Conservation (phyloP, 2,329 filamentous ascomycete species). For the Pyricularia sp. region DNA sequence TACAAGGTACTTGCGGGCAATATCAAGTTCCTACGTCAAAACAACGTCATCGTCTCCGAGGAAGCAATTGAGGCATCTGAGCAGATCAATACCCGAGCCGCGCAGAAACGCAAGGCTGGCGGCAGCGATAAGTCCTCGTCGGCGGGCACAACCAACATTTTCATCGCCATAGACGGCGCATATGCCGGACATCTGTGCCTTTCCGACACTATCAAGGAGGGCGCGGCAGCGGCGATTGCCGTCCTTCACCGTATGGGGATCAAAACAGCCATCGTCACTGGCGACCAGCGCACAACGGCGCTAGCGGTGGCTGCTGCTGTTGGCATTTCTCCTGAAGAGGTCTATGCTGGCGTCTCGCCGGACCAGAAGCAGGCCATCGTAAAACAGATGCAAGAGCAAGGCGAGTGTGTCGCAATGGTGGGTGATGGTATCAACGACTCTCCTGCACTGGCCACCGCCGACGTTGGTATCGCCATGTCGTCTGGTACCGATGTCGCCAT, state of each 20-base stretch:
- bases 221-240: constrained; percentile 65
- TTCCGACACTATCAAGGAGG: constrained; percentile 82
- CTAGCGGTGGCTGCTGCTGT: constrained; percentile 70
- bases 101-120: constrained; percentile 12
- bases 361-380: constrained; percentile 85
- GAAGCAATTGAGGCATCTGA: constrained; percentile 52
- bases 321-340: constrained; percentile 62
- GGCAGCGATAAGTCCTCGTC: constrained; percentile 20
- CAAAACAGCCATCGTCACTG: constrained; percentile 82
- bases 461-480: constrained; percentile 85
- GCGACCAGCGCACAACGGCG: constrained; percentile 77
- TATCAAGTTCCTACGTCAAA: constrained; percentile 59
- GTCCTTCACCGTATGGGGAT: constrained; percentile 78
- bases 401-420: constrained; percentile 85
- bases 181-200: constrained; percentile 78
- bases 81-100: constrained; percentile 35
- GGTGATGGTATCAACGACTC: constrained; percentile 98
- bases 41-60: constrained; percentile 52
- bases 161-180: constrained; percentile 69
- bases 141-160: constrained; percentile 78
- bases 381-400: constrained; percentile 57
- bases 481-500: constrained; percentile 94
- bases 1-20: constrained; percentile 81
- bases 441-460: constrained; percentile 80
- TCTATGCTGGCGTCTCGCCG: constrained; percentile 79